Evolutionary conservation across 2,329 filamentous ascomycete genomes (phyloP).

Genomic region (Exophiala spinifera): DNA sequence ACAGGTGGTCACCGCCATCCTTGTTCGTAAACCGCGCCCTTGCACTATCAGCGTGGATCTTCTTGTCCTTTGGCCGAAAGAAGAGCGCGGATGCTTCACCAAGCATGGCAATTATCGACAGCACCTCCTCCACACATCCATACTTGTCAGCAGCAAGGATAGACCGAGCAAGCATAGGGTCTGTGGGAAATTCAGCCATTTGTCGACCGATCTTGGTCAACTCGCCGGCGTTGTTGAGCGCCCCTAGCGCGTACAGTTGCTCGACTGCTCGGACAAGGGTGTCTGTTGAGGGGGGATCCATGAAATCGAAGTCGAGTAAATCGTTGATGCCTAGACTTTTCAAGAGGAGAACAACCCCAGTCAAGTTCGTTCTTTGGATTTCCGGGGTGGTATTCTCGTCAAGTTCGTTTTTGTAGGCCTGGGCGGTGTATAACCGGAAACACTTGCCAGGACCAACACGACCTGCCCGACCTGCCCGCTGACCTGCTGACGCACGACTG

Average conservation of each 20-base stretch:
- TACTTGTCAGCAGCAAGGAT: slow-evolving; percentile 85
- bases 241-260: slow-evolving; percentile 85
- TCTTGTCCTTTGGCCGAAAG: slow-evolving; percentile 95
- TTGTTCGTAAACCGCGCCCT: slow-evolving; percentile 83
- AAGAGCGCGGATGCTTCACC: slow-evolving; percentile 85
- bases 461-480: slow-evolving; percentile 86
- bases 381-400: slow-evolving; percentile 89
- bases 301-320: slow-evolving; percentile 94
- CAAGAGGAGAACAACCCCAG: slow-evolving; percentile 88
- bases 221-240: slow-evolving; percentile 81
- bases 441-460: slow-evolving; percentile 90
- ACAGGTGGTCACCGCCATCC: slow-evolving; percentile 86
- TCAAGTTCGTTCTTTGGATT: slow-evolving; percentile 87
- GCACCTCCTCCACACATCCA: slow-evolving; percentile 87
- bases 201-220: slow-evolving; percentile 87
- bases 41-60: slow-evolving; percentile 89
- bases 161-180: slow-evolving; percentile 86
- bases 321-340: slow-evolving; percentile 95
- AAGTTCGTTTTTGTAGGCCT: slow-evolving; percentile 91
- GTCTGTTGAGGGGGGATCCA: slow-evolving; percentile 88
- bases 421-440: slow-evolving; percentile 90
- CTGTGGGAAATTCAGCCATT: slow-evolving; percentile 92
- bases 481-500: slow-evolving; percentile 87
- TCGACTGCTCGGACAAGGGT: slow-evolving; percentile 86
- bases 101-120: slow-evolving; percentile 93